phyloP scores from a whole-genome alignment of 2,329 filamentous ascomycete species.

The Diaporthe amygdali region DNA sequence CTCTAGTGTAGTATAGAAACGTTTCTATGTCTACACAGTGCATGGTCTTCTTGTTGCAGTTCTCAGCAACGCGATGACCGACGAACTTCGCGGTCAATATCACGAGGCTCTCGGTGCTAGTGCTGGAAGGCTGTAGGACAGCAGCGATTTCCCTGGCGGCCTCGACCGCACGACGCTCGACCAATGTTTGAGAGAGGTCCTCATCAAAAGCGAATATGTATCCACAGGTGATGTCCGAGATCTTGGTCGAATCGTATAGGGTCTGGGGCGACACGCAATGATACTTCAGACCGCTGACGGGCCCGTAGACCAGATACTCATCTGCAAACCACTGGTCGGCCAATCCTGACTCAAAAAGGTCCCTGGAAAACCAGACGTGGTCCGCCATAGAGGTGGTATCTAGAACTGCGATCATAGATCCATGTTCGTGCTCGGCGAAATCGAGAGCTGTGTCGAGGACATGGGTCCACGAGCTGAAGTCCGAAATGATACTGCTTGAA shows the following conservation, averaged over 20 bases:
- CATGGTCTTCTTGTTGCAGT: not conserved
- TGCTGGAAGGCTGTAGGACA: not conserved
- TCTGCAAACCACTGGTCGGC: not conserved
- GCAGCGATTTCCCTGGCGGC: not conserved
- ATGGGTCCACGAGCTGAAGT: not conserved
- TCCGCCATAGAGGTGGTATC: not conserved
- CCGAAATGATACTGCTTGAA: not conserved
- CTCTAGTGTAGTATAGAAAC: not conserved
- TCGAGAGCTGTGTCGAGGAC: not conserved
- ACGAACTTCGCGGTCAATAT: not conserved
- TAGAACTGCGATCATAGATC: not conserved
- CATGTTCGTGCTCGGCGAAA: not conserved
- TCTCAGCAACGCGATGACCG: not conserved
- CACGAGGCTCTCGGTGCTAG: not conserved
- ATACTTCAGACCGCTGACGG: not conserved
- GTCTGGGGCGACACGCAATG: not conserved
- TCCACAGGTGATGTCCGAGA: not conserved
- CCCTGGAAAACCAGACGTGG: not conserved
- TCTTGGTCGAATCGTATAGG: not conserved
- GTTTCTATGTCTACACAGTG: not conserved
- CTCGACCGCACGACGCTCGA: not conserved
- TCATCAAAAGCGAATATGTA: not conserved
- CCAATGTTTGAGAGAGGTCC: not conserved
- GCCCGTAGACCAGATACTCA: not conserved
- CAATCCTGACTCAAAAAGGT: not conserved